Evolutionary conservation across 2,329 filamentous ascomycete species (phyloP), one percentile per base, ranked within the genome.

Genomic region (Penicillium decumbens): DNA sequence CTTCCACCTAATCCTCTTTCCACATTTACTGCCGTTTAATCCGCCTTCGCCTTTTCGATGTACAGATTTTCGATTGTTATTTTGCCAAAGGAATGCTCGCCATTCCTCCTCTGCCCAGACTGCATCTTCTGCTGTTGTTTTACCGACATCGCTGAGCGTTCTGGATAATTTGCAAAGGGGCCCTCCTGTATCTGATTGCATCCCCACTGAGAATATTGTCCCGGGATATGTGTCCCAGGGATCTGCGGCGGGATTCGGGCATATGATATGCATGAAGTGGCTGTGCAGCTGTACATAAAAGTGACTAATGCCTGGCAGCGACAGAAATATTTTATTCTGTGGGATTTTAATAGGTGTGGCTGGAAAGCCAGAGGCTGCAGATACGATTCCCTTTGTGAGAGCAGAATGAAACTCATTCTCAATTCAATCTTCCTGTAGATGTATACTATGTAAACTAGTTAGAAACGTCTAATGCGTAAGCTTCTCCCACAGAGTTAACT

Each of bases 271-370:
- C 58, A 56, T 46, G 32, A 42, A 53, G 42, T 49, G 58, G 47
- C 56, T 47, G 49, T 61, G 60, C 65, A 62, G 55, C 61, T 67
- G 65, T 68, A 68, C 65, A 68, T 68, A 67, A 32, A 55, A 54
- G 50, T 50, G 45, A 37, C 43, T 46, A 39, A 46, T 43, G 46
- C 53, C 54, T 52, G 53, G 45, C 27, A 28, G 27, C 56, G 55
- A 53, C 54, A 51, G 51, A 53, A 28, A 45, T 53, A 43, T 48
- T 45, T 48, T 41, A 29, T 32, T 41, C 49, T 57, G 46, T 42
- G 43, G 55, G 57, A 55, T 49, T 55, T 51, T 62, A 61, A 60
- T 65, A 54, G 50, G 57, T 54, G 50, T 56, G 49, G 46, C 55
- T 54, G 50, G 51, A 57, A 49, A 55, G 56, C 56, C 51, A 57